Conservation (phyloP, 2,329 filamentous ascomycete species). For the Diaporthe sp. region DNA sequence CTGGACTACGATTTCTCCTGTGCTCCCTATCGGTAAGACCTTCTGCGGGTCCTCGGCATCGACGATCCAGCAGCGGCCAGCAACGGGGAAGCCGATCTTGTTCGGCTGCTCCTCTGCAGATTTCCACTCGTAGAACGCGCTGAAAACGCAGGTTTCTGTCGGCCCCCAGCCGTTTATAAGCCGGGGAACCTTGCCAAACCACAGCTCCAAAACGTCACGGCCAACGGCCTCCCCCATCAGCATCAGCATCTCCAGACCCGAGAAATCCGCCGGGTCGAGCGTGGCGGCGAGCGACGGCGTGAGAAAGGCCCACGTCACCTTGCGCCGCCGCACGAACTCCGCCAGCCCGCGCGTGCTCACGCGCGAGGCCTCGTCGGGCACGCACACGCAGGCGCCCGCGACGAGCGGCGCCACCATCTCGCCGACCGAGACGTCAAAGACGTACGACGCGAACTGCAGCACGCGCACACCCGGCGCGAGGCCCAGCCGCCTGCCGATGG, state of each 20-base stretch:
- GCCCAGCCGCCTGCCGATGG: constrained; percentile 42
- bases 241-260: constrained; percentile 26
- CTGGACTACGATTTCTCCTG: constrained; percentile 52
- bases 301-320: constrained; percentile 39
- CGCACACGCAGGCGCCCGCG: constrained; percentile 51
- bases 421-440: constrained; percentile 50
- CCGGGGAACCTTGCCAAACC: constrained; percentile 36
- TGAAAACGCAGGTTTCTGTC: constrained; percentile 48
- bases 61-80: constrained; percentile 41
- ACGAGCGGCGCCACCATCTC: constrained; percentile 43
- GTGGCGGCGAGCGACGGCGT: constrained; percentile 30
- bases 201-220: constrained; percentile 62
- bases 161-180: constrained; percentile 65
- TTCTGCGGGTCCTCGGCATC: constrained; percentile 42
- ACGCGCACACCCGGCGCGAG: constrained; percentile 47
- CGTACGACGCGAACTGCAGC: constrained; percentile 52
- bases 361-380: constrained; percentile 56
- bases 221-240: constrained; percentile 66
- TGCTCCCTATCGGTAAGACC: constrained; percentile 45
- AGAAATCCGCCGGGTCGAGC: constrained; percentile 33
- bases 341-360: constrained; percentile 51
- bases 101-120: not conserved
- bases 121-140: not conserved
- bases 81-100: not conserved
- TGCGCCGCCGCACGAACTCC: constrained; percentile 41